Base-by-base conservation (phyloP, 2,329 filamentous ascomycete species). In the Lachnellula subtilissima region DNA sequence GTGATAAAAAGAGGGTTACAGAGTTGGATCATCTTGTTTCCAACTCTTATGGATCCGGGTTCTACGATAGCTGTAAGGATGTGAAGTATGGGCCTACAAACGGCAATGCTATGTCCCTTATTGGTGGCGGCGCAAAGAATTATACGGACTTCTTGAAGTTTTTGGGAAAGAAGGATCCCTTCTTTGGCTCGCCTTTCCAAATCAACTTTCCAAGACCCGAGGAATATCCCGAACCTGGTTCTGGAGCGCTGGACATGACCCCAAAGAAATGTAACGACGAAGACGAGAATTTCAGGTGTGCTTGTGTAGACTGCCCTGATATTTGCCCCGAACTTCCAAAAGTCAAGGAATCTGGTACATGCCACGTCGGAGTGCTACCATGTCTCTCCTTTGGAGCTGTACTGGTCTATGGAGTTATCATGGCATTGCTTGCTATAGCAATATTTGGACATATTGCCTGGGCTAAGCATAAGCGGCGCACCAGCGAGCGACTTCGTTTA, bases 1-100 rank as follows among this genome's bases (percentile, higher is more conserved):
- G 75, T 61, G 69, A 80, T 72, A 54, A 73, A 67, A 25, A 74
- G 55, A 73, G 91, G n/a, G 91, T 97, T 14, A 91, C 88, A 1
- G 91, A 97, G 74, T 75, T 99, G 22, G 92, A 97, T 69, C 93
- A 97, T 68, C 76, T 97, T 5, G 85, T 97, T 64, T 90, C 91
- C 2, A 80, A 91, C 55, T 79, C 88, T 52, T 97, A 95, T 70
- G 92, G 91, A 45, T 80, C 83, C 8, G 91, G 89, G 1, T 95
- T 99, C 75, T 99, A 92, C 71, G 82, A 96, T 73, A 99, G 94
- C 74, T 99, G 94, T 78, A 97, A 97, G 74, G 91, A 99, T 71
- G 93, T 99, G 74, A 99, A 99, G 70, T 97, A 97, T 67, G 94
- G 94, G 37, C 88, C 92, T 6, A 92, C 93, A 43, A 96, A 96